Percentiles rank a stretch among this genome's conserved stretches.
Evolutionary conservation across 306 rosid genomes (phyloP).

Genomic region (Casuarina cunninghamiana): DNA sequence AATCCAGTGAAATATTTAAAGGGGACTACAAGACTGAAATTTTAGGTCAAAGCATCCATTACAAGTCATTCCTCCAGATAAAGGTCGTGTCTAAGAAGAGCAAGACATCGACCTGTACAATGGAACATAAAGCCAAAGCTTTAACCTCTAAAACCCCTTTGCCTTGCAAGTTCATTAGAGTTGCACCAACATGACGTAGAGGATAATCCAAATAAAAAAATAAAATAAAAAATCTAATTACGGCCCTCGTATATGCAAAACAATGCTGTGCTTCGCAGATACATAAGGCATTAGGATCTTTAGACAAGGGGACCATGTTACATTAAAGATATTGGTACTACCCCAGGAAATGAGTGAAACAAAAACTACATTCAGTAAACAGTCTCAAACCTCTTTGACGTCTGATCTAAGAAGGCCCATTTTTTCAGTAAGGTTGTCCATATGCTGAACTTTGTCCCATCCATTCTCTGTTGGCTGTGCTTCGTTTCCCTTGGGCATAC

Average conservation of each 20-base stretch:
- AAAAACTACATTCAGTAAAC: constrained; percentile 45
- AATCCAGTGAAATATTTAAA: not conserved
- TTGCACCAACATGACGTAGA: constrained; percentile 15
- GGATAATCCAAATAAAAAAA: constrained; percentile 9
- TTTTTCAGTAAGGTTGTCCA: constrained; percentile 83
- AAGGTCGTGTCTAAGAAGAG: constrained; percentile 4
- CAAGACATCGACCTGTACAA: constrained; percentile 30
- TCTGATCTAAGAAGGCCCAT: constrained; percentile 89
- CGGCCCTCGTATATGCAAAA: constrained; percentile 32
- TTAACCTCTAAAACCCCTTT: constrained; percentile 13
- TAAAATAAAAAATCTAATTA: constrained; percentile 3
- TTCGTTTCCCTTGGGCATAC: constrained; percentile 41
- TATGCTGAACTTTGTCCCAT: constrained; percentile 57
- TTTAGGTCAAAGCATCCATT: constrained; percentile 17
- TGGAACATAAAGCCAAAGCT: not conserved
- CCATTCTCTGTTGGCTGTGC: constrained; percentile 58
- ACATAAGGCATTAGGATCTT: constrained; percentile 29
- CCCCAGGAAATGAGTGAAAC: constrained; percentile 30
- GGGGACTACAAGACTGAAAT: not conserved
- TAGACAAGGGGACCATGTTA: constrained; percentile 23
- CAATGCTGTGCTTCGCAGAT: constrained; percentile 19
- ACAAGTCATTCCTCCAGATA: constrained; percentile 11
- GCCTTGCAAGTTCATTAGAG: not conserved
- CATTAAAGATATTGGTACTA: constrained; percentile 26
- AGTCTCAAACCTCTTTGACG: constrained; percentile 41